A percentile compares a stretch with the other conserved stretches of the same genome.
phyloP scores from a whole-genome alignment of 371 early-diverging fungal species.

The Scutellospora calospora region DNA sequence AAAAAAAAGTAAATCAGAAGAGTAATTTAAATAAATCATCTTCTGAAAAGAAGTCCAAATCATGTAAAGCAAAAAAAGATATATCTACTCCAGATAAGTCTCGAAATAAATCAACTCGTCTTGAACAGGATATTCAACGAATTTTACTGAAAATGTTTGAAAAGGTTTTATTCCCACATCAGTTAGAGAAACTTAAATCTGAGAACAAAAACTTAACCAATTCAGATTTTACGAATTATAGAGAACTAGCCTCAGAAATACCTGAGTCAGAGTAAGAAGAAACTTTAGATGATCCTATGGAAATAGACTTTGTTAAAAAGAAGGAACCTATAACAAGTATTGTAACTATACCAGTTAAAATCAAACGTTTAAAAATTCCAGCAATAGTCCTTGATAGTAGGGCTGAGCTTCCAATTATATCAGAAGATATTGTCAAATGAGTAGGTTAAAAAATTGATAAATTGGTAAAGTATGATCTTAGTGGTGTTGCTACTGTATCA shows the following conservation, averaged over 20 bases:
- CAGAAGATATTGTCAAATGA: conserved; percentile 4
- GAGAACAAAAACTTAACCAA: too few relatives aligned
- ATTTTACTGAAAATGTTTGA: too few relatives aligned
- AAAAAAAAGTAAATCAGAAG: conserved; percentile 8
- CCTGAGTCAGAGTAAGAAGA: background rate
- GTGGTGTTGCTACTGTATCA: background rate
- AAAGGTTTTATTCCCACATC: too few relatives aligned
- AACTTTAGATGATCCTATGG: conserved; percentile 17
- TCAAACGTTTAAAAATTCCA: conserved; percentile 31
- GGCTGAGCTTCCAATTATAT: conserved; percentile 17
- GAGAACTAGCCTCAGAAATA: background rate
- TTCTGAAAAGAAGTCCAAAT: background rate
- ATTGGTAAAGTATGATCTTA: conserved; percentile 16
- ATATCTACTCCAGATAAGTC: too few relatives aligned
- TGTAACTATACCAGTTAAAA: conserved; percentile 4
- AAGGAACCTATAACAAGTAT: too few relatives aligned
- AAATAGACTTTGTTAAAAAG: conserved; percentile 5
- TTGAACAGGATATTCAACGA: too few relatives aligned
- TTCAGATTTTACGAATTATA: too few relatives aligned
- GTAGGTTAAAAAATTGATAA: background rate
- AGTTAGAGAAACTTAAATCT: too few relatives aligned
- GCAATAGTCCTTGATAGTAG: conserved; percentile 9
- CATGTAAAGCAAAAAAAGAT: too few relatives aligned
- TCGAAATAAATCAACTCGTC: too few relatives aligned
- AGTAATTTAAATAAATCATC: background rate